phyloP scores from a whole-genome alignment of 176 grass and related monocot species.

The Microstegium vimineum region DNA sequence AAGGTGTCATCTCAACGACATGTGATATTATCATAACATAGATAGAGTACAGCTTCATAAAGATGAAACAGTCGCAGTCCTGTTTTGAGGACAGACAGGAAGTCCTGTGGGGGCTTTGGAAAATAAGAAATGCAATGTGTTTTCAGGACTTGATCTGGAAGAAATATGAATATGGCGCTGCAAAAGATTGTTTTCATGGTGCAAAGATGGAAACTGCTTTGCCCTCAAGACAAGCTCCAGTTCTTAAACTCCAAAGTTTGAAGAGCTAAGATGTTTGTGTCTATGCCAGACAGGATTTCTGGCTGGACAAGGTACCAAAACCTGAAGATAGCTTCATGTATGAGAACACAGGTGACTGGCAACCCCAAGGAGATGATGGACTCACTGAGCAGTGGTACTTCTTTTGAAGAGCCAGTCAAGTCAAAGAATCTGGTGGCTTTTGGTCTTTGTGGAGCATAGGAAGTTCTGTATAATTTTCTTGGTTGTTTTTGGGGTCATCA shows the following conservation, averaged over 20 bases:
- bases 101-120: not conserved
- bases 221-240: not conserved
- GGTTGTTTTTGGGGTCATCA: not conserved
- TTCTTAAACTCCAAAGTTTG: not conserved
- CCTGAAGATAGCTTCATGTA: not conserved
- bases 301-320: not conserved
- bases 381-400: not conserved
- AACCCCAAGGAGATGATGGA: not conserved
- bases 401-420: not conserved
- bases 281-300: not conserved
- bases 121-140: not conserved
- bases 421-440: not conserved
- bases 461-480: not conserved
- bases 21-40: not conserved
- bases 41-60: constrained; percentile 5
- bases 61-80: no score
- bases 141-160: not conserved
- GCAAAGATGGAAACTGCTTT: not conserved
- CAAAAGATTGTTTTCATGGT: not conserved
- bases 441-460: not conserved
- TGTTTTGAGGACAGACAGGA: not conserved
- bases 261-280: not conserved
- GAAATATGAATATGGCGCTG: not conserved
- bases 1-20: not conserved
- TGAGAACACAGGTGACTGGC: not conserved